These are phyloP conservation scores for Chaetomium strumarium DNA, from an alignment of 2,329 filamentous ascomycete genomes.

Conservation along the genomic window DNA sequence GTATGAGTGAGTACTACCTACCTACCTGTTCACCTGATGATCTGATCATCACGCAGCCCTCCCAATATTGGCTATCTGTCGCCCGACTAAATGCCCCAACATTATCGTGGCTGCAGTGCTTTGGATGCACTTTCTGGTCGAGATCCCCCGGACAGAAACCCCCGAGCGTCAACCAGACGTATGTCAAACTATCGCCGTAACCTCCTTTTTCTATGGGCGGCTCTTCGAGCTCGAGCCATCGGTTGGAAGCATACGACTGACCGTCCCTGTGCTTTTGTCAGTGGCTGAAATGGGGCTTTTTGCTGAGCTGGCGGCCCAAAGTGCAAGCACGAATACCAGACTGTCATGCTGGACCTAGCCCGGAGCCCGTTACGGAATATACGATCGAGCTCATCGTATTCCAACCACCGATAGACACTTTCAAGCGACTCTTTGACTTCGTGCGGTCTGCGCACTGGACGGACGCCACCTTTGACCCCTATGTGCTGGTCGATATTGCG, in stretches of 20 bases:
- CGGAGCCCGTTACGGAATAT: background rate
- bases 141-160: background rate
- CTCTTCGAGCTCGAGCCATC: too few relatives aligned
- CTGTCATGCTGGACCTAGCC: too few relatives aligned
- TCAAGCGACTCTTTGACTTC: background rate
- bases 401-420: background rate
- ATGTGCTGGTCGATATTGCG: slow-evolving; percentile 8
- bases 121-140: slow-evolving; percentile 12
- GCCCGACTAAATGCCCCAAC: background rate
- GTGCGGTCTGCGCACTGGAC: slow-evolving; percentile 2
- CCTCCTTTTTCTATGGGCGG: too few relatives aligned
- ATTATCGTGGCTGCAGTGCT: background rate
- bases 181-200: too few relatives aligned
- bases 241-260: background rate
- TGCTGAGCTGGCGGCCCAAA: too few relatives aligned
- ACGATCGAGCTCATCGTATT: background rate
- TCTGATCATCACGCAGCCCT: too few relatives aligned
- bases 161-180: background rate
- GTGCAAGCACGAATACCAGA: too few relatives aligned
- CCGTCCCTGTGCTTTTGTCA: background rate
- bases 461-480: slow-evolving; percentile 2
- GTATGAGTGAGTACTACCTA: background rate
- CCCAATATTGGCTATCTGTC: background rate
- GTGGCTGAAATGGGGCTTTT: background rate
- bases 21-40: too few relatives aligned